Base-by-base conservation (phyloP, 2,329 filamentous ascomycete genomes). In the Venturia oleaginea region DNA sequence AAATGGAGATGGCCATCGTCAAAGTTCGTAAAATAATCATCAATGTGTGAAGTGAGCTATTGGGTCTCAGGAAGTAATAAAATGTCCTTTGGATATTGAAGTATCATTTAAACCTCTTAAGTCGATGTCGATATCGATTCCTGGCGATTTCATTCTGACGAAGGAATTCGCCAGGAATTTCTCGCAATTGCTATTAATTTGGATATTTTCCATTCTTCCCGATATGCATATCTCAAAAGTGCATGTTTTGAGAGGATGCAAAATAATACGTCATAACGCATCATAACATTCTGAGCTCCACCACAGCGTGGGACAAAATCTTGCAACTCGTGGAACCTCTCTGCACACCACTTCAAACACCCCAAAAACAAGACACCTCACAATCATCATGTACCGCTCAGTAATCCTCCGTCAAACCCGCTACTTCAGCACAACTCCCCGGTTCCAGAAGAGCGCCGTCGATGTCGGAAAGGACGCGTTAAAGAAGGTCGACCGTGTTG, bases 401-500 rank as follows among this genome's bases (percentile, higher is more conserved):
- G 74, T 75, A 61, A 68, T 79, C 69, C 70, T 73, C 70, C 76
- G 78, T 69, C 76, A 79, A 70, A 70, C 72, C 62, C 78, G 79
- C 73, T 76, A 78, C 63, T 83, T 87, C 76, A 82, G 81, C 71
- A 84, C 82, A 66, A 80, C 83, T 13, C 71, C 76, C 46, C 69
- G 74, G 55, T 70, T 73, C 24, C 75, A 81, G 63, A 86, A 83
- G 75, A 77, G 79, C 48, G 78, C 81, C 42, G 73, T 83, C 59
- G 83, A 86, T 55, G 71, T 76, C 7, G 80, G 81, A 68, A 86
- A 86, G 73, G 83, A 86, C 51, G 80, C 82, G 0, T 72, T 83
- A 59, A 84, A 86, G 76, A 78, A 77, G 64, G 82, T 83, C 24
- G 84, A 87, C 72, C 76, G 80, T 66, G 78, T 77, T 27, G 78